Conservation (phyloP, 2,329 filamentous ascomycete genomes). For the Trichoderma sp. region DNA sequence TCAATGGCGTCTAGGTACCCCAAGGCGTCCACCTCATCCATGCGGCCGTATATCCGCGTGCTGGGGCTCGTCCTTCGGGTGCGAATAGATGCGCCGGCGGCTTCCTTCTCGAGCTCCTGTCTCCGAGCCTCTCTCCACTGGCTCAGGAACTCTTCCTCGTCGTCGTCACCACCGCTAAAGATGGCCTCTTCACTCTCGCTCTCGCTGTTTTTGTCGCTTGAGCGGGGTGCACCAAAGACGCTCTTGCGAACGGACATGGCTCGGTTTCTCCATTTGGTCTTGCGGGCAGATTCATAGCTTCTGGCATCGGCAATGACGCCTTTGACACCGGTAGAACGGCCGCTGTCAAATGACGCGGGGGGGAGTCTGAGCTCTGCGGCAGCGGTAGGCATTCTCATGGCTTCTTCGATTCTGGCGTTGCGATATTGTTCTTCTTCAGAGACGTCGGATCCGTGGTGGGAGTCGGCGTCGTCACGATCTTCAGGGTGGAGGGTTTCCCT, state of each 20-base stretch:
- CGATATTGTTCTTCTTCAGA: constrained; percentile 57
- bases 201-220: constrained; percentile 35
- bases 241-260: constrained; percentile 54
- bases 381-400: constrained; percentile 61
- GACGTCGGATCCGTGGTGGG: constrained; percentile 50
- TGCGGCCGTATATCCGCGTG: constrained; percentile 70
- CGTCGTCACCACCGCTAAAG: constrained; percentile 48
- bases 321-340: constrained; percentile 77
- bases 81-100: constrained; percentile 51
- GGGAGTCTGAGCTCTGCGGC: constrained; percentile 58
- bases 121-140: constrained; percentile 82
- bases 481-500: constrained; percentile 54
- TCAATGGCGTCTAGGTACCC: constrained; percentile 97
- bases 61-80: constrained; percentile 73
- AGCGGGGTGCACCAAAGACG: constrained; percentile 49
- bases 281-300: constrained; percentile 68
- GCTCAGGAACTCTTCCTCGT: constrained; percentile 74
- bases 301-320: constrained; percentile 83
- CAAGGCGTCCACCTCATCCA: constrained; percentile 82
- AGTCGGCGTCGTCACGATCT: constrained; percentile 51
- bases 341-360: constrained; percentile 61
- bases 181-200: constrained; percentile 49
- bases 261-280: constrained; percentile 53
- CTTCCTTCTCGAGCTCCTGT: constrained; percentile 69
- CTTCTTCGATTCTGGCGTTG: constrained; percentile 57